A percentile compares a stretch with the other conserved stretches of the same genome.
Evolutionary conservation across 2,329 filamentous ascomycete genomes (phyloP).

Genomic region (Didymella exigua): DNA sequence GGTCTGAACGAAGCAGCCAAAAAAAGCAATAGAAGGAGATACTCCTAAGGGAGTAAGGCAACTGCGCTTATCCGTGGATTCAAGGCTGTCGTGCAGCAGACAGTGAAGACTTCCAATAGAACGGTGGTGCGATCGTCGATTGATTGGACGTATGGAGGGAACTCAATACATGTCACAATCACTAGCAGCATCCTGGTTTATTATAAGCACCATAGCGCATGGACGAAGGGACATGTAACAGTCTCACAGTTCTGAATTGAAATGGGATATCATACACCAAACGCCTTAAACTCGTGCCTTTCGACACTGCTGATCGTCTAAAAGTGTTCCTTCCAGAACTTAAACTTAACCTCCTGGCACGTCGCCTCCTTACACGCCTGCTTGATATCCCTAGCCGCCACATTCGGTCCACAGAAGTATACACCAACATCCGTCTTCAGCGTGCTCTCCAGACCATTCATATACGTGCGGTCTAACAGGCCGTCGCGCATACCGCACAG

Average conservation of each 20-base stretch:
- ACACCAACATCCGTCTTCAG: conserved; percentile 88
- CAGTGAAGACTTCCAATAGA: too few species aligned
- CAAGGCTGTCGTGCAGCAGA: too few species aligned
- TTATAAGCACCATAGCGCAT: too few species aligned
- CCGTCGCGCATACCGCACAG: conserved; percentile 87
- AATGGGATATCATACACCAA: conserved; percentile 14
- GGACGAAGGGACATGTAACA: too few species aligned
- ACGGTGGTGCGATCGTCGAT: too few species aligned
- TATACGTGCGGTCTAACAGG: conserved; percentile 82
- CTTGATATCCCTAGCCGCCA: conserved; percentile 80
- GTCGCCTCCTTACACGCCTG: conserved; percentile 76
- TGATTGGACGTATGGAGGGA: too few species aligned
- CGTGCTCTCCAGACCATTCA: conserved; percentile 77
- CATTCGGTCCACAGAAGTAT: conserved; percentile 94
- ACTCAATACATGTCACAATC: too few species aligned
- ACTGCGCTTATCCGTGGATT: too few species aligned
- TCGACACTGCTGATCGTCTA: conserved; percentile 28
- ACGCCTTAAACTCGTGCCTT: background rate
- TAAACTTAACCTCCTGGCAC: conserved; percentile 82
- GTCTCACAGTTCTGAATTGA: background rate
- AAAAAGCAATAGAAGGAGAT: too few species aligned
- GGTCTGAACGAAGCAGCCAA: too few species aligned
- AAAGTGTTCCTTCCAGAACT: conserved; percentile 98
- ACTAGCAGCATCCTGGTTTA: too few species aligned
- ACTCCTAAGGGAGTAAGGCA: too few species aligned